Conservation (phyloP, 371 early-diverging fungal species). For the Haplosporangium sp. region DNA sequence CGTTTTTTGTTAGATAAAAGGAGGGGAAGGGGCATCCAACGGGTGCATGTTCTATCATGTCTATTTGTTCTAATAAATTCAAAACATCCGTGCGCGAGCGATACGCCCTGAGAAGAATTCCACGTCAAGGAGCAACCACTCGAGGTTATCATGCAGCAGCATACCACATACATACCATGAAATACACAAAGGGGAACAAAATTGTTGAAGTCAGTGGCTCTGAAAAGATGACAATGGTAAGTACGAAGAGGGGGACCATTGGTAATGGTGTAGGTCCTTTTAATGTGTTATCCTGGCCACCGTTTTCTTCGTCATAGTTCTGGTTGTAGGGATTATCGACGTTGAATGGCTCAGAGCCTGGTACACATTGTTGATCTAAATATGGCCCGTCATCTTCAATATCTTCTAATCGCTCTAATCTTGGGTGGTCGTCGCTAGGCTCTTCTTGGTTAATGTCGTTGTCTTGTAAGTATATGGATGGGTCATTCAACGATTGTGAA, state of each 20-base stretch:
- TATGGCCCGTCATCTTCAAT: slow-evolving; percentile 17
- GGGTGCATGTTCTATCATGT: not conserved
- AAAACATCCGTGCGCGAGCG: slow-evolving; percentile 1
- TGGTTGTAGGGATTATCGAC: not conserved
- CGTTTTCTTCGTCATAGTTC: not conserved
- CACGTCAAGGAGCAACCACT: slow-evolving; percentile 11
- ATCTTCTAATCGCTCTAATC: slow-evolving; percentile 20
- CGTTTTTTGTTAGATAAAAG: slow-evolving; percentile 10
- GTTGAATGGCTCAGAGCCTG: not conserved
- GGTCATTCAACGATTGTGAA: not conserved
- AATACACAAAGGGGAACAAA: slow-evolving; percentile 73
- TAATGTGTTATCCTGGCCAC: slow-evolving; percentile 9
- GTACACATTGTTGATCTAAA: not conserved
- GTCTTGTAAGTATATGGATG: slow-evolving; percentile 5
- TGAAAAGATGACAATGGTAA: slow-evolving; percentile 70
- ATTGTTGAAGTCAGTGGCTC: slow-evolving; percentile 75
- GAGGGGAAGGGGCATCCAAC: not conserved
- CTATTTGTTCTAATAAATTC: not conserved
- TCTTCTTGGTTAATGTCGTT: not conserved
- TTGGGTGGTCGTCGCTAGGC: not conserved
- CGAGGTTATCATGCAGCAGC: not conserved
- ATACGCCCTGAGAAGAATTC: not conserved
- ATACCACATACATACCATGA: slow-evolving; percentile 58
- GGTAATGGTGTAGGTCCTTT: slow-evolving; percentile 62
- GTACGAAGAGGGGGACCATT: slow-evolving; percentile 64